Conservation (phyloP, 2,329 filamentous ascomycete species). For the Botrytis pseudocinerea region DNA sequence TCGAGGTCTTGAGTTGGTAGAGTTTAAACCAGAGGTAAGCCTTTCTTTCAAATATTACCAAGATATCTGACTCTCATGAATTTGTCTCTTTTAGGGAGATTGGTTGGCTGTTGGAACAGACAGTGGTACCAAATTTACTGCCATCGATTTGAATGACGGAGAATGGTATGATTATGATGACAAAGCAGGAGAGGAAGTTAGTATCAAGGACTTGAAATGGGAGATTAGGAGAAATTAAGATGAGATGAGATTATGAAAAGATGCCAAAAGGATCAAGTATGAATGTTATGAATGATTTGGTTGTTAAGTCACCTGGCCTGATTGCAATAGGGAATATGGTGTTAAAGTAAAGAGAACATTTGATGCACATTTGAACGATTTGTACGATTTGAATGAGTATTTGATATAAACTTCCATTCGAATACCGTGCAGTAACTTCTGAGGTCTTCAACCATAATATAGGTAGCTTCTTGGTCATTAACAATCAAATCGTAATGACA, state of each 20-base stretch:
- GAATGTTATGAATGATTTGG: constrained; percentile 6
- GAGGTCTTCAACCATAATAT: not conserved
- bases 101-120: constrained; percentile 85
- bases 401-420: not conserved
- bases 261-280: not conserved
- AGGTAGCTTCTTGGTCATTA: not conserved
- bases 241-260: not conserved
- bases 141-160: constrained; percentile 80
- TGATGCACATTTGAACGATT: not conserved
- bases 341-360: not conserved
- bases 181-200: constrained; percentile 87
- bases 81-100: constrained; percentile 63
- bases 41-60: not conserved
- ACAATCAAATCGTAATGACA: not conserved
- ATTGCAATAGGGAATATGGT: not conserved
- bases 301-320: constrained; percentile 7
- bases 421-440: not conserved
- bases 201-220: constrained; percentile 87
- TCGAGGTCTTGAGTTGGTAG: constrained; percentile 85
- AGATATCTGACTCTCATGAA: not conserved
- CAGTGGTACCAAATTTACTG: constrained; percentile 76
- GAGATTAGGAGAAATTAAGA: constrained; percentile 56
- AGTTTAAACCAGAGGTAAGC: constrained; percentile 84
- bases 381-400: not conserved
- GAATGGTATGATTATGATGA: constrained; percentile 99